phyloP scores from a whole-genome alignment of 768 basidiomycete species.

The Pilatotrama ljubarskyi region DNA sequence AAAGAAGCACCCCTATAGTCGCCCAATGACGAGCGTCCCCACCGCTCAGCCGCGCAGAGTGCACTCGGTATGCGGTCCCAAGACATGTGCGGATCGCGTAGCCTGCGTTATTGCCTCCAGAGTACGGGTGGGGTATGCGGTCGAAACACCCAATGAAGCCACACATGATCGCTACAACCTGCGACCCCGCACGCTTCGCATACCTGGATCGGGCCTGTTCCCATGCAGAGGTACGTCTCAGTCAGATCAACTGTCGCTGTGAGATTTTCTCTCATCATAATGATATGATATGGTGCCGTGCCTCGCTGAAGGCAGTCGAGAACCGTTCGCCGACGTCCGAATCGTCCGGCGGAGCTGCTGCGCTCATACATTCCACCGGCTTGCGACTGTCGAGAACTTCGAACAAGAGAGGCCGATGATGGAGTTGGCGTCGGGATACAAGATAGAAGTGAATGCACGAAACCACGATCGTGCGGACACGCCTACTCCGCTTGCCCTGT shows the following conservation, averaged over 20 bases:
- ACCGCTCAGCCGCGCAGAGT: not conserved
- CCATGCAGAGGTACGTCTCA: constrained; percentile 1
- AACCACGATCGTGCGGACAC: not conserved
- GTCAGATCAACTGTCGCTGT: not conserved
- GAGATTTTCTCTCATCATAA: not conserved
- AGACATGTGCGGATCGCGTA: too few relatives aligned
- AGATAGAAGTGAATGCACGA: not conserved
- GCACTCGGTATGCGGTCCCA: too few relatives aligned
- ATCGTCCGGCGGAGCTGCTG: not conserved
- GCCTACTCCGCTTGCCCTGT: not conserved
- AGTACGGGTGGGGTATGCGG: too few relatives aligned
- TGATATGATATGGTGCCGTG: constrained; percentile 2
- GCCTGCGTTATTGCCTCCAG: not conserved
- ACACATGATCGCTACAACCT: not conserved
- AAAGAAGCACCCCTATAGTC: not conserved
- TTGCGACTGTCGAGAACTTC: not conserved
- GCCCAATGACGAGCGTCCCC: not conserved
- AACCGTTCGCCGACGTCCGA: not conserved
- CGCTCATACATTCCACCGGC: not conserved
- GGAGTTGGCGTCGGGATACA: not conserved
- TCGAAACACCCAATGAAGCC: too few relatives aligned
- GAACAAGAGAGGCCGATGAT: not conserved
- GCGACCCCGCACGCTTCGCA: not conserved
- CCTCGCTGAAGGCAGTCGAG: not conserved
- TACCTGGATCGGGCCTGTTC: not conserved